Conservation (phyloP, 2,329 filamentous ascomycete genomes). For the Talaromyces funiculosus region DNA sequence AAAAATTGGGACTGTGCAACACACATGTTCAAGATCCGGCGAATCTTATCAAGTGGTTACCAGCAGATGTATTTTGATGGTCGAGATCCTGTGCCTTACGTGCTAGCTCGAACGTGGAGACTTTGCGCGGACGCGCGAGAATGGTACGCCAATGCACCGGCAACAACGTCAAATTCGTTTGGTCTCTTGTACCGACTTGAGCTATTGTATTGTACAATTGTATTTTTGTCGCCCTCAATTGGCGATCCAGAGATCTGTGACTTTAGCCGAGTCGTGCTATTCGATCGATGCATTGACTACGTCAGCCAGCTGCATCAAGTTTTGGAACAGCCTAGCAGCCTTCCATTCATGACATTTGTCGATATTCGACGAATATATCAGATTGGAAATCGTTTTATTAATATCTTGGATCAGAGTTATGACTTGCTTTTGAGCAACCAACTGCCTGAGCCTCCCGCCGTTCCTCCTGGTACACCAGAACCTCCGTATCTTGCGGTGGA, state of each 20-base stretch:
- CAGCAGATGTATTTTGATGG: slow-evolving; percentile 80
- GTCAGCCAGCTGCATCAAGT: slow-evolving; percentile 67
- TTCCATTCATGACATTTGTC: slow-evolving; percentile 74
- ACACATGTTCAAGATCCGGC: slow-evolving; percentile 75
- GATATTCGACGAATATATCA: slow-evolving; percentile 81
- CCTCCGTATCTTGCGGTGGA: slow-evolving; percentile 27
- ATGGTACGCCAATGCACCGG: slow-evolving; percentile 75
- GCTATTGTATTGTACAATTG: slow-evolving; percentile 82
- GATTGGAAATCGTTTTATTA: slow-evolving; percentile 54
- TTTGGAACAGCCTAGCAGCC: slow-evolving; percentile 53
- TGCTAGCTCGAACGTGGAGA: slow-evolving; percentile 46
- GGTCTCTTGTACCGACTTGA: slow-evolving; percentile 80
- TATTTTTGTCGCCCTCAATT: slow-evolving; percentile 76
- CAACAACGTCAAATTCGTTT: slow-evolving; percentile 58
- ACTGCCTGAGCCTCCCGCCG: slow-evolving; percentile 24
- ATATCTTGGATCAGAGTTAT: slow-evolving; percentile 50
- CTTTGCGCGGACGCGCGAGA: slow-evolving; percentile 56
- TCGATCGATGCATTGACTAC: slow-evolving; percentile 81
- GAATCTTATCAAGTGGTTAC: slow-evolving; percentile 83
- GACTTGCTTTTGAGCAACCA: slow-evolving; percentile 37
- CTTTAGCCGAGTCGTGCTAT: slow-evolving; percentile 74
- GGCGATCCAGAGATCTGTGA: slow-evolving; percentile 64
- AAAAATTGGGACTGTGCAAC: slow-evolving; percentile 64
- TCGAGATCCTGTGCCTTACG: slow-evolving; percentile 60
- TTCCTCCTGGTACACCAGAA: slow-evolving; percentile 28